Conservation (phyloP, 352 stramenopile genomes). For the Globisporangium camurandrum region DNA sequence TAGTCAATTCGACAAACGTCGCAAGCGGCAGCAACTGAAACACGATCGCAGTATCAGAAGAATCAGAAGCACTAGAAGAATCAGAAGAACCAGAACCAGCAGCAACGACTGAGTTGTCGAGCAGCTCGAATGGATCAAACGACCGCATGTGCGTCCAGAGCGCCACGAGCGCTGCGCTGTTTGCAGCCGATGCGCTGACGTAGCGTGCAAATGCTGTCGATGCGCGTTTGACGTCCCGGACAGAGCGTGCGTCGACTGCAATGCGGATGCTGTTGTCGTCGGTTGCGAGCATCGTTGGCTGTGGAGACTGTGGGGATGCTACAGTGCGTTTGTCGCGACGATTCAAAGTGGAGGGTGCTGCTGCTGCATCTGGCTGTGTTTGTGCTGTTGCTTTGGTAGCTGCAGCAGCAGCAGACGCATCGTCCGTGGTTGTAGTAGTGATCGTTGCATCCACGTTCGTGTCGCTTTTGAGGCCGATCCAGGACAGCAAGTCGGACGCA, state of each 20-base stretch:
- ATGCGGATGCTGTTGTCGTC: conserved; percentile 6
- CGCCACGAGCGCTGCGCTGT: conserved; percentile 15
- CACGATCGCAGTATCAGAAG: conserved; percentile 8
- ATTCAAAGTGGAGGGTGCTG: no score
- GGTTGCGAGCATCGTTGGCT: neutral
- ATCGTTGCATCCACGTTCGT: neutral
- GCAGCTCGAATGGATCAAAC: conserved; percentile 23
- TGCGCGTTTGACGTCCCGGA: conserved; percentile 7
- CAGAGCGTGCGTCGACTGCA: conserved; percentile 4
- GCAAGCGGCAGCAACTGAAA: conserved; percentile 32
- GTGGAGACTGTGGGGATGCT: conserved; percentile 7
- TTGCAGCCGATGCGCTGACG: conserved; percentile 8
- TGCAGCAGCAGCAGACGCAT: neutral
- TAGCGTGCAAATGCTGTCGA: conserved; percentile 19
- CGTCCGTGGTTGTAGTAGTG: neutral
- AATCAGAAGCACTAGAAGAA: conserved; percentile 7
- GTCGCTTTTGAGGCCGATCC: conserved; percentile 18
- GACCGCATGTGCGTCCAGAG: conserved; percentile 22
- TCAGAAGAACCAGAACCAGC: no score
- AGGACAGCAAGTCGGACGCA: conserved; percentile 26
- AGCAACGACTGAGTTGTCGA: neutral
- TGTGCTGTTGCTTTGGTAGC: neutral
- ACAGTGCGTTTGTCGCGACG: conserved; percentile 1
- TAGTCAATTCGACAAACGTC: conserved; percentile 19
- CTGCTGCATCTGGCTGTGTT: neutral